Conservation (phyloP, 805 yeast genomes). For the Sporopachydermia lactativora region DNA sequence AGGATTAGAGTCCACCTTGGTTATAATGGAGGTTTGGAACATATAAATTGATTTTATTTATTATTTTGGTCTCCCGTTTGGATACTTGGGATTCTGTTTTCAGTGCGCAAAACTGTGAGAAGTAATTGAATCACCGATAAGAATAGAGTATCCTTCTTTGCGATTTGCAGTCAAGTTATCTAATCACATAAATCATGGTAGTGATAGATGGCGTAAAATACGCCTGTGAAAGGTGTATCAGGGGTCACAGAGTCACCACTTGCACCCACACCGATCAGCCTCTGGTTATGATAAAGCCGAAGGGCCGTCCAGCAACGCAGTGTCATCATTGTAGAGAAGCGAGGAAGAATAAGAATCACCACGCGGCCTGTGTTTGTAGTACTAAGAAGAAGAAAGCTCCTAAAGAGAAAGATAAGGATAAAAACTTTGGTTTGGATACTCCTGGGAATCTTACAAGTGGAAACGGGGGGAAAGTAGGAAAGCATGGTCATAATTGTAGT, state of each 20-base stretch:
- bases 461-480: constrained; percentile 12
- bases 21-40: too few relatives aligned
- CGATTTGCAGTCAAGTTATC: constrained; percentile 30
- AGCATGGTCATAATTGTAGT: constrained; percentile 23
- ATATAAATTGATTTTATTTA: too few relatives aligned
- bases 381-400: constrained; percentile 29
- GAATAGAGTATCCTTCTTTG: constrained; percentile 28
- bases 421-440: constrained; percentile 17
- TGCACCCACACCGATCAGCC: constrained; percentile 90
- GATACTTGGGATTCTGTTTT: too few relatives aligned
- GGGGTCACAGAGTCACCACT: constrained; percentile 93
- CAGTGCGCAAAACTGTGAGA: constrained; percentile 62
- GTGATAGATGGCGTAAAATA: constrained; percentile 84
- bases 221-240: constrained; percentile 90
- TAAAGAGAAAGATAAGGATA: constrained; percentile 18
- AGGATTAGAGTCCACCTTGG: too few relatives aligned
- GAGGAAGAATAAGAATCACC: constrained; percentile 51
- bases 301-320: constrained; percentile 91
- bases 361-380: constrained; percentile 59
- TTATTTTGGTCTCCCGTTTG: too few relatives aligned
- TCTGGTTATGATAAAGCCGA: constrained; percentile 84
- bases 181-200: constrained; percentile 46
- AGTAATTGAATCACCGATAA: constrained; percentile 25
- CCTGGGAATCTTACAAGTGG: constrained; percentile 4
- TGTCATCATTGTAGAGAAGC: constrained; percentile 76